Percentiles rank a stretch among this genome's conserved stretches.
These are phyloP conservation scores for Cutaneotrichosporon dermatis DNA, from an alignment of 1,284 basidiomycete genomes.

Conservation along the genomic window DNA sequence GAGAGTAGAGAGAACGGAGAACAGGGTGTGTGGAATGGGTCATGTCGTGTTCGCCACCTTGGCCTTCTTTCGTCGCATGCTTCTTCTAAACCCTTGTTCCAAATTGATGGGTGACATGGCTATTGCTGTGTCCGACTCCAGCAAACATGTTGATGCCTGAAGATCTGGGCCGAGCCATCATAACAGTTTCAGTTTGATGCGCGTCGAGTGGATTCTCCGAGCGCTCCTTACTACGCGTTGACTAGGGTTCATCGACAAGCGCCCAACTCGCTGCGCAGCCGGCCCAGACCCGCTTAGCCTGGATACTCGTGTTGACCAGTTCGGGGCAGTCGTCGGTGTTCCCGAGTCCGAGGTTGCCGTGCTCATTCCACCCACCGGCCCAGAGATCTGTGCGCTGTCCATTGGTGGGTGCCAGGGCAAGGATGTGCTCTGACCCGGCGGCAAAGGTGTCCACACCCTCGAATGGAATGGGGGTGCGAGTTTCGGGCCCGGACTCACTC, in stretches of 20 bases:
- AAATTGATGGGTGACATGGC: too few species aligned
- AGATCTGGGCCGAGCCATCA: too few species aligned
- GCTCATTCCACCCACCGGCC: constrained; percentile 95
- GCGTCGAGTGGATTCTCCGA: not conserved
- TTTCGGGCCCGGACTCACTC: not conserved
- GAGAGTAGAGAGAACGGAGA: too few species aligned
- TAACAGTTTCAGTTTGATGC: not conserved
- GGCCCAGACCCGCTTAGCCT: constrained; percentile 5
- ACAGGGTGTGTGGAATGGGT: too few species aligned
- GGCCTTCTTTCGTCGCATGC: too few species aligned
- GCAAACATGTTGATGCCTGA: too few species aligned
- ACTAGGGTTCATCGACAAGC: too few species aligned
- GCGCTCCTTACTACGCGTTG: too few species aligned
- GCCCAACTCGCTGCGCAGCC: constrained; percentile 18
- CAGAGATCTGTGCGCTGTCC: constrained; percentile 52
- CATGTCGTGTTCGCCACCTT: too few species aligned
- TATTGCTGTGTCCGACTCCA: too few species aligned
- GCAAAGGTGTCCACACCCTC: constrained; percentile 33
- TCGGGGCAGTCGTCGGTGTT: constrained; percentile 53
- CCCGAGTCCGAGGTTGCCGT: constrained; percentile 77
- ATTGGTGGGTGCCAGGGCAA: constrained; percentile 43
- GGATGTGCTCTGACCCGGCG: constrained; percentile 78
- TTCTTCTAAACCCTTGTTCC: too few species aligned
- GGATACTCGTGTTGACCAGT: constrained; percentile 21
- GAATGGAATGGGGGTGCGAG: not conserved